Evolutionary conservation across 345 rosid species (phyloP).

Genomic region (Syzygium aromaticum): DNA sequence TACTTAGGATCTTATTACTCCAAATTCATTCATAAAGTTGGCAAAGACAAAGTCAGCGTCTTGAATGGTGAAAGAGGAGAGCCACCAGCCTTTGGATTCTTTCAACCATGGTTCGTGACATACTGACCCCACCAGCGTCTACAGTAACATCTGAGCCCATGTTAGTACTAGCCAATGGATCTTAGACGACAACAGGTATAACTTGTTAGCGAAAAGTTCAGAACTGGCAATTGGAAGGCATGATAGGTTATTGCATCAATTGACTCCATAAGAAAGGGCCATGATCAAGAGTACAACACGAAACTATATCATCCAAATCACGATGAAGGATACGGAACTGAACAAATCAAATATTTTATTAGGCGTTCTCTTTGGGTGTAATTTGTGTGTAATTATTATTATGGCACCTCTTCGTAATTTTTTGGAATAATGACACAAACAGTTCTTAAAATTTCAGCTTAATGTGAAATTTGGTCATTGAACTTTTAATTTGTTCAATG

Average conservation of each 20-base stretch:
- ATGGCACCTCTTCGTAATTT: neutral
- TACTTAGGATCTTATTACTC: neutral
- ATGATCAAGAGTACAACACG: neutral
- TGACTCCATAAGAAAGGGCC: neutral
- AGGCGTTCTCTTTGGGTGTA: neutral
- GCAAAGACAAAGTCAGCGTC: neutral
- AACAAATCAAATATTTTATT: neutral
- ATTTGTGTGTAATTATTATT: neutral
- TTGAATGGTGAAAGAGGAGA: neutral
- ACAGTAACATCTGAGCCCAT: neutral
- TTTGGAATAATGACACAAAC: neutral
- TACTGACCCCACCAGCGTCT: neutral
- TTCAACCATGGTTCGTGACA: neutral
- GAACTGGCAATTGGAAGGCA: neutral
- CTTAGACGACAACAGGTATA: neutral
- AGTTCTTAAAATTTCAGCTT: no score
- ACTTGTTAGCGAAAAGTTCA: neutral
- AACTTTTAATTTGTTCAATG: no score
- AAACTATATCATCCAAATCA: neutral
- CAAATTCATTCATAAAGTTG: neutral
- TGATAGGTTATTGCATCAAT: neutral
- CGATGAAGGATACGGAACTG: accelerated
- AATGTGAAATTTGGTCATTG: no score
- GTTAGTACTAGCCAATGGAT: neutral
- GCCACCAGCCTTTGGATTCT: neutral